Percentiles rank a stretch among this genome's conserved stretches.
Conservation (phyloP, 208 protist genomes). For the Kentomonas sorsogonicus region DNA sequence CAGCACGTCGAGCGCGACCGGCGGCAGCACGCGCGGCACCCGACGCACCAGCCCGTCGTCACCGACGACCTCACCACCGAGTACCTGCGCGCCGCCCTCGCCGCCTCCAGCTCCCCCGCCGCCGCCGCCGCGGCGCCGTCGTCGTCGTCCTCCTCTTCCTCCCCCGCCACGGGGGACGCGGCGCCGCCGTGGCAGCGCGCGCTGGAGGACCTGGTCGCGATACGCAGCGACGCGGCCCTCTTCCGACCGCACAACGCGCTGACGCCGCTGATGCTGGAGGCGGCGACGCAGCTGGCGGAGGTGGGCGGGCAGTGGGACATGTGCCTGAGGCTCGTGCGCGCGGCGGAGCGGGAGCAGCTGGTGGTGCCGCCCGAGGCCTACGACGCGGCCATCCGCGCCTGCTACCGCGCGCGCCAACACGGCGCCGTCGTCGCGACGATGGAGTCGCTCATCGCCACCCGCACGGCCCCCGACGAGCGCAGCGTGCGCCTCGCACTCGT, state of each 20-base stretch:
- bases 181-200: conserved; percentile 33
- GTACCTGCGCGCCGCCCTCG: conserved; percentile 56
- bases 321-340: conserved; percentile 36
- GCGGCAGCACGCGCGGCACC: conserved; percentile 16
- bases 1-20: conserved; percentile 30
- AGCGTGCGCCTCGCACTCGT: conserved; percentile 46
- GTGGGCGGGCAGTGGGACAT: conserved; percentile 43
- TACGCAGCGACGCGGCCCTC: conserved; percentile 23
- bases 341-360: conserved; percentile 31
- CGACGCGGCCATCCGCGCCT: conserved; percentile 56
- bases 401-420: conserved; percentile 32
- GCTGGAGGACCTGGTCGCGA: conserved; percentile 29
- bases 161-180: too few relatives aligned
- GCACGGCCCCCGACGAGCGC: conserved; percentile 50
- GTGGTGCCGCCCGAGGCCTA: conserved; percentile 60
- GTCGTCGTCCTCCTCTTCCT: too few relatives aligned
- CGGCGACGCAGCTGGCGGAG: conserved; percentile 36
- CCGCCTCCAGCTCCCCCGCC: conserved; percentile 14
- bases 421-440: conserved; percentile 40
- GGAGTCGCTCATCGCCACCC: conserved; percentile 40
- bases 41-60: conserved; percentile 33
- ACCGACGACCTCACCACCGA: conserved; percentile 51
- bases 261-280: conserved; percentile 55
- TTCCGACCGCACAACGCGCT: conserved; percentile 34
- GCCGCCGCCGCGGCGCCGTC: too few relatives aligned